Conservation (phyloP, 2,329 filamentous ascomycete genomes). For the Exophiala oligosperma region DNA sequence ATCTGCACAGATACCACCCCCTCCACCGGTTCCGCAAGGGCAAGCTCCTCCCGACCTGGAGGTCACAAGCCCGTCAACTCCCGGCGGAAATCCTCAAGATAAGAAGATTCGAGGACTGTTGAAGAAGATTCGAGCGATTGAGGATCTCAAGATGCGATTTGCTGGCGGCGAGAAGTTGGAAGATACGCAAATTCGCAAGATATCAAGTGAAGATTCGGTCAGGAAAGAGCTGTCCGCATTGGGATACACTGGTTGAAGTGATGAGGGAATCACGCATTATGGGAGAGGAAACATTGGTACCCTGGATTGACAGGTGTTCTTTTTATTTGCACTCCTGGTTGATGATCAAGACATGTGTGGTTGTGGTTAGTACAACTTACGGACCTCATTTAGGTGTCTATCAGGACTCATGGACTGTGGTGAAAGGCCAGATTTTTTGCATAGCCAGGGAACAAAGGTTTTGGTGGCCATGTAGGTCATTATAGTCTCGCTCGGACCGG, state of each 20-base stretch:
- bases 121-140: constrained; percentile 97
- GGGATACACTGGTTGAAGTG: constrained; percentile 44
- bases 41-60: constrained; percentile 31
- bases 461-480: not conserved
- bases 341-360: no score
- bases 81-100: constrained; percentile 60
- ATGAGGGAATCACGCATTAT: not conserved
- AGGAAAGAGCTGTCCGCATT: constrained; percentile 76
- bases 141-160: constrained; percentile 95
- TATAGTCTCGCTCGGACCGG: not conserved
- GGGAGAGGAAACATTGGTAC: no score
- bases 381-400: not conserved
- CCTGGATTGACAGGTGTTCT: not conserved
- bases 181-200: constrained; percentile 98
- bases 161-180: constrained; percentile 95
- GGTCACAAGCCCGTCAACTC: constrained; percentile 32
- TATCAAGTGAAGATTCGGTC: constrained; percentile 80
- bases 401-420: not conserved
- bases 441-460: not conserved
- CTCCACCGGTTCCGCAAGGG: constrained; percentile 33
- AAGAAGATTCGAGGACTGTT: constrained; percentile 93
- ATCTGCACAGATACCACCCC: constrained; percentile 30
- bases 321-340: not conserved
- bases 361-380: no score
- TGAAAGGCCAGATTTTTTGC: not conserved